Evolutionary conservation across 805 yeast genomes (phyloP).

Genomic region (Teunomyces funiuensis): DNA sequence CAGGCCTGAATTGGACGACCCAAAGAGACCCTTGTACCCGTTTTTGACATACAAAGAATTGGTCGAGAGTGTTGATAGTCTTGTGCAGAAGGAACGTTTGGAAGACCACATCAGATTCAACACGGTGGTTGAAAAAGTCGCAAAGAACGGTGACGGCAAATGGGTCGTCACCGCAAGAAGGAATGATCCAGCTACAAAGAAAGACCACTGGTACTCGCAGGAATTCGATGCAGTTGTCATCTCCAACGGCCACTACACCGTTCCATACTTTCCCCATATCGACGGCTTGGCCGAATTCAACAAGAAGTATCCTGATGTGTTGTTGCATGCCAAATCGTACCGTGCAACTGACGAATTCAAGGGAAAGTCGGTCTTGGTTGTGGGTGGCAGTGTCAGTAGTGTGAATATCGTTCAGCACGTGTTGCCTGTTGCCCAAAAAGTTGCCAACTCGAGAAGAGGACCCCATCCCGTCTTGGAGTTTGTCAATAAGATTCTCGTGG

Average conservation of each 20-base stretch:
- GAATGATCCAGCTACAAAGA: slow-evolving; percentile 17
- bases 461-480: not conserved
- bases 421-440: slow-evolving; percentile 46
- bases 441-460: slow-evolving; percentile 52
- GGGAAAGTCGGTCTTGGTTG: slow-evolving; percentile 50
- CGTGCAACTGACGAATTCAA: slow-evolving; percentile 25
- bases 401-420: slow-evolving; percentile 58
- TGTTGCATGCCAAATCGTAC: slow-evolving; percentile 36
- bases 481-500: slow-evolving; percentile 1
- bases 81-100: slow-evolving; percentile 28
- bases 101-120: slow-evolving; percentile 40
- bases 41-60: slow-evolving; percentile 39
- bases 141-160: slow-evolving; percentile 15
- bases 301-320: slow-evolving; percentile 20
- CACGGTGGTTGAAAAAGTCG: slow-evolving; percentile 47
- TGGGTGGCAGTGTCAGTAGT: slow-evolving; percentile 82
- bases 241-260: slow-evolving; percentile 40
- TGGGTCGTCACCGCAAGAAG: slow-evolving; percentile 47
- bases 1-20: slow-evolving; percentile 20
- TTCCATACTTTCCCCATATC: slow-evolving; percentile 35
- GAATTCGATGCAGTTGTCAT: slow-evolving; percentile 38
- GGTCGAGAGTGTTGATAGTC: slow-evolving; percentile 23
- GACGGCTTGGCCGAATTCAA: slow-evolving; percentile 33
- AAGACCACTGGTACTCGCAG: slow-evolving; percentile 32
- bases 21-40: slow-evolving; percentile 31